phyloP scores from a whole-genome alignment of 139 green algal genomes.

The Chloropicon primus region DNA sequence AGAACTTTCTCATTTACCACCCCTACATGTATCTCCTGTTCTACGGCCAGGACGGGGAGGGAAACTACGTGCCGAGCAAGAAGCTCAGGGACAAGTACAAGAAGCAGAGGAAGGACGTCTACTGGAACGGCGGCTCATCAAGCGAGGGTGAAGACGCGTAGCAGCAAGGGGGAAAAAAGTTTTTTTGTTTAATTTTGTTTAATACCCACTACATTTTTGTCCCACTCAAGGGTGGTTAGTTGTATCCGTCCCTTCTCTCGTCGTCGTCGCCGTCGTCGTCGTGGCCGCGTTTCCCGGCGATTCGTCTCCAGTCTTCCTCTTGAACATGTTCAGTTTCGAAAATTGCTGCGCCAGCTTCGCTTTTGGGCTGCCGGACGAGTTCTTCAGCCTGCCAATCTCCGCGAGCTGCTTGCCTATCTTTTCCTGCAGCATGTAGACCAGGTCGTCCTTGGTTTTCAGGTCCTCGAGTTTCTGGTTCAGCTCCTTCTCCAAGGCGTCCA shows the following conservation, averaged over 20 bases:
- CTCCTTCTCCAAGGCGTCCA: not conserved
- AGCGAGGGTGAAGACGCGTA: not conserved
- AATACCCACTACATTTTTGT: not conserved
- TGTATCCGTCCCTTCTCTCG: too few species aligned
- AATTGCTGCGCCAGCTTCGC: not conserved
- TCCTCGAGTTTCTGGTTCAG: not conserved
- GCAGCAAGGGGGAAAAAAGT: not conserved
- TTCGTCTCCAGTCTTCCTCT: too few species aligned
- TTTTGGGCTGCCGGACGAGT: not conserved
- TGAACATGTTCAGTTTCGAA: not conserved
- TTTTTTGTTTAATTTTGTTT: not conserved
- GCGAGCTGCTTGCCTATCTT: not conserved
- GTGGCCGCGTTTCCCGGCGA: too few species aligned
- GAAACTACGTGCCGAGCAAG: constrained; percentile 50
- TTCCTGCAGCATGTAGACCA: not conserved
- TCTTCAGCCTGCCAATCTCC: not conserved
- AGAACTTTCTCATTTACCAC: constrained; percentile 31
- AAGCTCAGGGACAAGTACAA: not conserved
- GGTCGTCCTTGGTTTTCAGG: not conserved
- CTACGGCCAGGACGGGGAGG: constrained; percentile 51
- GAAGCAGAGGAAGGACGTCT: not conserved
- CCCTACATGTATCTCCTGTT: constrained; percentile 63
- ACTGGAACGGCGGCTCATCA: not conserved
- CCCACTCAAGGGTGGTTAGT: too few species aligned
- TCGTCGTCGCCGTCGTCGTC: too few species aligned